Conservation (phyloP, 768 basidiomycete species). For the Tulasnella sp. region DNA sequence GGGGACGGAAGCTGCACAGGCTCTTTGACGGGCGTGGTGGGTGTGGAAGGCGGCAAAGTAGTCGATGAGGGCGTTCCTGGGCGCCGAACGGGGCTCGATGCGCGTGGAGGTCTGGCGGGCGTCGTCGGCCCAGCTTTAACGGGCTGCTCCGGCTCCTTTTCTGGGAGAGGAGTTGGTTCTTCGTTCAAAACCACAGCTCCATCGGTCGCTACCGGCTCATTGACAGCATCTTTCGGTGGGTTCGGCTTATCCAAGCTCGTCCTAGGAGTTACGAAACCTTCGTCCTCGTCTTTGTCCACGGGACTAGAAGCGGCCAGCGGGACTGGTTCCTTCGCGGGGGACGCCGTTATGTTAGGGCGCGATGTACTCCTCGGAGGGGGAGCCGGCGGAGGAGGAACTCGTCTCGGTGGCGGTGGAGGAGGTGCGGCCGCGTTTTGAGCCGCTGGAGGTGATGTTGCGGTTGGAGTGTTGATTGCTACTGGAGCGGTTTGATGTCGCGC, state of each 20-base stretch:
- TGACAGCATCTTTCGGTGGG: neutral
- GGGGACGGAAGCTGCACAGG: constrained; percentile 14
- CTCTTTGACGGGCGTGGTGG: constrained; percentile 21
- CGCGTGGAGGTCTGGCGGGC: neutral
- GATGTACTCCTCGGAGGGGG: constrained; percentile 17
- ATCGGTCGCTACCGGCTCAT: neutral
- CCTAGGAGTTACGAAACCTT: neutral
- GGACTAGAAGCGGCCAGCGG: neutral
- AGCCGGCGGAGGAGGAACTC: constrained; percentile 17
- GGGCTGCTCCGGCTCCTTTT: neutral
- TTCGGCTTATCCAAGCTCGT: neutral
- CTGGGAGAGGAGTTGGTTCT: neutral
- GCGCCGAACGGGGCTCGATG: constrained; percentile 12
- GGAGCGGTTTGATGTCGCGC: neutral
- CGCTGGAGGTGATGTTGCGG: neutral
- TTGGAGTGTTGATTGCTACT: neutral
- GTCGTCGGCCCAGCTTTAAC: neutral
- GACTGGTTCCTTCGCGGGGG: neutral
- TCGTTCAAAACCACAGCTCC: constrained; percentile 7
- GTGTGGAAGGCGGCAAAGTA: constrained; percentile 31
- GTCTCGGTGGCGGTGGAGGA: neutral
- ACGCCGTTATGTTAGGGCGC: neutral
- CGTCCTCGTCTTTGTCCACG: constrained; percentile 6
- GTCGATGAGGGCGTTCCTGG: constrained; percentile 32
- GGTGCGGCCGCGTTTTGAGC: neutral